Evolutionary conservation across 768 basidiomycete species (phyloP), one percentile per base, ranked within the genome.

Genomic region (Tulasnella sp.): DNA sequence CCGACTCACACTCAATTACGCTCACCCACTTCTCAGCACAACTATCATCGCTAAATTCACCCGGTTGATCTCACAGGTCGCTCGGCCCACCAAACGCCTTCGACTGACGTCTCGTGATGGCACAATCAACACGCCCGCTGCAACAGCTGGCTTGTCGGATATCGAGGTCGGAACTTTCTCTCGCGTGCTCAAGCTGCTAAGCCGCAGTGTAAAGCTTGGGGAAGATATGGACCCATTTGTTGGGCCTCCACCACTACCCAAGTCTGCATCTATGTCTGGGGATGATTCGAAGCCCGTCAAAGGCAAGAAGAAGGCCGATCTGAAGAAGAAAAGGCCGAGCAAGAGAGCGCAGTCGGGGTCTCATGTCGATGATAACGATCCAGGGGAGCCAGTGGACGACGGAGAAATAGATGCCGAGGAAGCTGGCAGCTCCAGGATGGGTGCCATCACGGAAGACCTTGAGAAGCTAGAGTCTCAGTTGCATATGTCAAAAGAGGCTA

Each of bases 171-270:
- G 75, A 4, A 69, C 76, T 4, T 70, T 96, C 30, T 76, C 78
- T 1, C 75, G 89, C 48, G 64, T 91, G 27, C 68, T 94, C 62
- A 87, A 86, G 70, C 73, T 90, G 15, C 72, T 97, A 1, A 88
- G 90, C 65, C 76, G 92, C 38, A 85, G 81, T 52, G 82, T 93
- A 53, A 81, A 78, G 62, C 78, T 81, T 1, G 85, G 83, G 0
- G 87, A 92, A 68, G 82, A 84, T 62, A 61, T 87, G 8, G 84
- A 85, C 61, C 84, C 86, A 0, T 89, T 96, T 63, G 73, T 71
- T 31, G 65, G 70, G 60, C 63, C 72, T 57, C 51, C 58, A 52
- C 62, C 59, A 48, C 2, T 65, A 65, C 46, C 34, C 10, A 17
- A 43, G 45, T 22, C 21, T 21, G 19, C 58, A 63, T 10, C 61